Base-by-base conservation (phyloP, 179 eudicot genomes). In the Camellia oleifera region DNA sequence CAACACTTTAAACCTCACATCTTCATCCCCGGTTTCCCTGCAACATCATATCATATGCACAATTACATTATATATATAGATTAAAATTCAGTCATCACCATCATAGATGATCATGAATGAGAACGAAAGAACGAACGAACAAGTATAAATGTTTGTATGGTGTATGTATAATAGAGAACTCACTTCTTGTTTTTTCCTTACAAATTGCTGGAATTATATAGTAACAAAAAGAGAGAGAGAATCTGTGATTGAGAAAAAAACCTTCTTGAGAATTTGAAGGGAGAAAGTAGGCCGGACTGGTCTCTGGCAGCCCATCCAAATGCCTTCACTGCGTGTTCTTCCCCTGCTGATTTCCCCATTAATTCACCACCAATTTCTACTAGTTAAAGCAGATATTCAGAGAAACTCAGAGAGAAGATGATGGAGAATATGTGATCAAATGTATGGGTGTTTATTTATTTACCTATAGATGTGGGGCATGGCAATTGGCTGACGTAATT, bases 261-360 rank as follows among this genome's bases (percentile, higher is more conserved):
- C 75, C 75, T 71, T 50, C 75, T 48, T 8, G 75, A 48, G 58
- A 71, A 71, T 7, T 3, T 50, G 58, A 48, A 71, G 75, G 75
- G 75, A 71, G 75, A 50, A 40, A 71, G 56, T 14, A n/a, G 3
- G 75, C 75, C 75, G 7, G 75, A n/a, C 18, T 10, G 7, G 75
- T 71, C 75, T 50, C 75, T 50, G 9, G 75, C 75, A 1, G 75
- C 75, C 56, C 56, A 71, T 46, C 75, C 75, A 48, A 71, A 18
- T 4, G 75, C 58, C 58, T 48, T 50, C 58, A 71, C 75, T 3
- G 42, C 52, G 56, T 66, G 45, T 48, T 4, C 52, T 48, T 48
- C 52, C 52, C 7, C 52, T 7, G 52, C 52, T 2, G 52, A 48
- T 48, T 48, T 48, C 52, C 7, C 52, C 52, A 48, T 48, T 48